Conservation (phyloP, 306 rosid species). For the Quillaja saponaria region DNA sequence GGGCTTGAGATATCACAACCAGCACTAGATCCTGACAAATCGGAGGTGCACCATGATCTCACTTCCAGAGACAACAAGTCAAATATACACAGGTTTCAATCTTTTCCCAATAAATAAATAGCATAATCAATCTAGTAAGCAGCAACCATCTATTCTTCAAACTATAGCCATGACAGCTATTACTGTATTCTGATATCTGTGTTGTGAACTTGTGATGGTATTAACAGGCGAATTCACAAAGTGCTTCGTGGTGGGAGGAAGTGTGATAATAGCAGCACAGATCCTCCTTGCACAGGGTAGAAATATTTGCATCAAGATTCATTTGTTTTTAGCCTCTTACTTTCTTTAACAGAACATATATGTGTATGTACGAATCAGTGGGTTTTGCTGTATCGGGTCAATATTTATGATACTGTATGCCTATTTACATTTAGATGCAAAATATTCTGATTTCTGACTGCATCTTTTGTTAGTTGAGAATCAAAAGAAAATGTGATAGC, state of each 20-base stretch:
- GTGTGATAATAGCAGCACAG: conserved; percentile 25
- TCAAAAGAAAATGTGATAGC: neutral
- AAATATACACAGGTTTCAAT: conserved; percentile 23
- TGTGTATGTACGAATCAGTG: neutral
- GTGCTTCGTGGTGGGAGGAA: conserved; percentile 18
- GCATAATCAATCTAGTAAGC: neutral
- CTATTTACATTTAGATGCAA: too few relatives aligned
- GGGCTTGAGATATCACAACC: conserved; percentile 42
- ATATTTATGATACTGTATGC: too few relatives aligned
- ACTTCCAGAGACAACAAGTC: conserved; percentile 23
- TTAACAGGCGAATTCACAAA: conserved; percentile 28
- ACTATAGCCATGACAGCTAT: neutral
- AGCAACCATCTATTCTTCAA: neutral
- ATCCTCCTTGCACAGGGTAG: conserved; percentile 37
- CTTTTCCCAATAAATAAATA: neutral
- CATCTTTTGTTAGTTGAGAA: neutral
- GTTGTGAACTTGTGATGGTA: neutral
- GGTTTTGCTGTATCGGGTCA: too few relatives aligned
- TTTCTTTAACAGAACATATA: neutral
- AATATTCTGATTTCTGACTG: neutral
- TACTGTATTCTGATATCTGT: too few relatives aligned
- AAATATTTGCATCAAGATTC: neutral
- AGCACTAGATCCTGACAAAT: conserved; percentile 29
- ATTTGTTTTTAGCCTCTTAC: neutral
- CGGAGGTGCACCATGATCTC: conserved; percentile 31